These are phyloP conservation scores for Zasmidium cellare DNA, from an alignment of 2,329 filamentous ascomycete species.

Conservation along the genomic window DNA sequence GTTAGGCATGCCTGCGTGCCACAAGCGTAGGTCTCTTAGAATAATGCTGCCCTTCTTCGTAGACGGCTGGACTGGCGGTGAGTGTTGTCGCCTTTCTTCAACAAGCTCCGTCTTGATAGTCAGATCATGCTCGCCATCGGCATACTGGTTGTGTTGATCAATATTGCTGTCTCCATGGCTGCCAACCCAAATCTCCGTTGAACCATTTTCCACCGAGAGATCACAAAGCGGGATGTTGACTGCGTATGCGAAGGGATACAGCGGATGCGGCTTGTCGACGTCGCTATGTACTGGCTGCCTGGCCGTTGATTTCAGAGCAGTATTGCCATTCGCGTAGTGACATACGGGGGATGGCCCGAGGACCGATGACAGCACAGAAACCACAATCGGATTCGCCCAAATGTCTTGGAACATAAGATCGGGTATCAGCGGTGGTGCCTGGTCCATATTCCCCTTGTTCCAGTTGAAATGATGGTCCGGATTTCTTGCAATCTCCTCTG, in stretches of 20 bases:
- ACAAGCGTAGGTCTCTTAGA: slow-evolving; percentile 60
- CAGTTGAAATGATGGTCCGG: slow-evolving; percentile 33
- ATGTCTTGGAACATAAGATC: slow-evolving; percentile 41
- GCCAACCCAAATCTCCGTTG: slow-evolving; percentile 61
- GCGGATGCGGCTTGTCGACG: slow-evolving; percentile 58
- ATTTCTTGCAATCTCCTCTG: slow-evolving; percentile 33
- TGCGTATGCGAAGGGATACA: slow-evolving; percentile 57
- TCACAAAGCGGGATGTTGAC: slow-evolving; percentile 56
- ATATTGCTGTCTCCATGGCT: slow-evolving; percentile 46
- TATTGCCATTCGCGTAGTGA: slow-evolving; percentile 61
- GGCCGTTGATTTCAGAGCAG: slow-evolving; percentile 50
- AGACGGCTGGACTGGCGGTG: slow-evolving; percentile 52
- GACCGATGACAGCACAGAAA: slow-evolving; percentile 56
- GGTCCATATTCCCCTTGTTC: slow-evolving; percentile 43
- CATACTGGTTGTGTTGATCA: slow-evolving; percentile 45
- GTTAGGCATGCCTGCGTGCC: slow-evolving; percentile 67
- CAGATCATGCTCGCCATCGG: slow-evolving; percentile 41
- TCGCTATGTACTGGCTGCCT: slow-evolving; percentile 61
- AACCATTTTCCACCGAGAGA: slow-evolving; percentile 55
- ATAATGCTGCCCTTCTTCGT: slow-evolving; percentile 58
- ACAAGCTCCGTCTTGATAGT: slow-evolving; percentile 48
- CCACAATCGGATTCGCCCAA: slow-evolving; percentile 46
- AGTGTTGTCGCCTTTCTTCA: slow-evolving; percentile 37
- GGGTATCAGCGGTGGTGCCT: slow-evolving; percentile 38
- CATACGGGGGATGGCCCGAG: slow-evolving; percentile 51